A percentile compares a stretch with the other conserved stretches of the same genome.
Evolutionary conservation across 2,329 filamentous ascomycete species (phyloP).

Genomic region (Orbilia quercus): DNA sequence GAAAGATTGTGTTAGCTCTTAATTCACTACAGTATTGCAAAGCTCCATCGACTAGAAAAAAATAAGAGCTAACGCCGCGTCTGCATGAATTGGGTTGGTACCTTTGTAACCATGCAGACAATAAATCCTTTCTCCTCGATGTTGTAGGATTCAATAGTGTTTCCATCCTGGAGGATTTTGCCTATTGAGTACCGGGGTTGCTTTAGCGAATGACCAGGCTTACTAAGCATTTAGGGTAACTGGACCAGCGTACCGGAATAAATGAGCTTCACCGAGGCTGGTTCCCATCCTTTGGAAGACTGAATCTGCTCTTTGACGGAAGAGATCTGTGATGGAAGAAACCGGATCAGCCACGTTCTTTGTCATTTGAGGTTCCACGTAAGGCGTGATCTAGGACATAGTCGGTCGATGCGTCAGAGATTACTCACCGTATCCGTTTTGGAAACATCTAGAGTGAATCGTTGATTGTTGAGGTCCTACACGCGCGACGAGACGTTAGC

Average conservation of each 20-base stretch:
- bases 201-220: slow-evolving; percentile 57
- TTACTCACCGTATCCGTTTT: slow-evolving; percentile 84
- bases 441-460: slow-evolving; percentile 96
- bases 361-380: slow-evolving; percentile 20
- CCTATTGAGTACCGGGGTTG: slow-evolving; percentile 69
- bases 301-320: slow-evolving; percentile 92
- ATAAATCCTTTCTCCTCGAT: slow-evolving; percentile 99
- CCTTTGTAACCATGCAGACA: slow-evolving; percentile 98
- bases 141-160: slow-evolving; percentile 95
- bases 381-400: slow-evolving; percentile 16
- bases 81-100: slow-evolving; percentile 64
- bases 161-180: slow-evolving; percentile 98
- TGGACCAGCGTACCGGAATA: slow-evolving; percentile 80
- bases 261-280: slow-evolving; percentile 91
- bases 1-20: slow-evolving; percentile 58
- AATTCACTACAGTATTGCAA: slow-evolving; percentile 29
- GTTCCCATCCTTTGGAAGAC: slow-evolving; percentile 92
- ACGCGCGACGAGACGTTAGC: slow-evolving; percentile 57
- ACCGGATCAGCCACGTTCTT: slow-evolving; percentile 52
- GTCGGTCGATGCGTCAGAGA: slow-evolving; percentile 56
- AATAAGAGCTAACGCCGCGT: slow-evolving; percentile 33
- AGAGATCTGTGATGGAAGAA: slow-evolving; percentile 73
- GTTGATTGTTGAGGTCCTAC: slow-evolving; percentile 97
- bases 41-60: slow-evolving; percentile 18
- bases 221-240: slow-evolving; percentile 7